phyloP scores from a whole-genome alignment of 495 filamentous ascomycete genomes.

The Neurospora discreta region DNA sequence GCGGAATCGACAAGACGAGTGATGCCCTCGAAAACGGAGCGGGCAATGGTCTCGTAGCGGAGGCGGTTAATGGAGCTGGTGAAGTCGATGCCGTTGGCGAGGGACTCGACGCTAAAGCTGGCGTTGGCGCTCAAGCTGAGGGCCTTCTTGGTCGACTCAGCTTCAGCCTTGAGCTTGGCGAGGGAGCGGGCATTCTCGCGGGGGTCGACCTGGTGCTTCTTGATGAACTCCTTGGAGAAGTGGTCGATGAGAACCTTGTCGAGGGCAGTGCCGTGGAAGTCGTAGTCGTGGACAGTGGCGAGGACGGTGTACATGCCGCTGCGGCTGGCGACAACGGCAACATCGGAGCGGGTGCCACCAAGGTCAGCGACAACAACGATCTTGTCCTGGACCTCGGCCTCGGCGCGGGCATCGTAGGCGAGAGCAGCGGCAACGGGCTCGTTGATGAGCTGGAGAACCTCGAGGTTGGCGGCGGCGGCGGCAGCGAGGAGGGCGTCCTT shows the following conservation, averaged over 20 bases:
- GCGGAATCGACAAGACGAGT: slow-evolving; percentile 71
- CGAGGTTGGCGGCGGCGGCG: slow-evolving; percentile 70
- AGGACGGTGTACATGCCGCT: slow-evolving; percentile 95
- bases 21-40: slow-evolving; percentile 77
- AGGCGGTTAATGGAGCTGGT: slow-evolving; percentile 82
- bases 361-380: slow-evolving; percentile 85
- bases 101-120: slow-evolving; percentile 78
- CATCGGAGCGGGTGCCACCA: slow-evolving; percentile 85
- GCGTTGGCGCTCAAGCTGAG: slow-evolving; percentile 80
- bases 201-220: slow-evolving; percentile 71
- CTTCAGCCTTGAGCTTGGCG: slow-evolving; percentile 87
- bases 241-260: slow-evolving; percentile 88
- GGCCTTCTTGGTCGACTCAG: slow-evolving; percentile 81
- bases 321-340: slow-evolving; percentile 77
- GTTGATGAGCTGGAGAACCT: slow-evolving; percentile 83
- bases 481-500: slow-evolving; percentile 65
- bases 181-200: slow-evolving; percentile 66
- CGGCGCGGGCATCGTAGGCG: slow-evolving; percentile 81
- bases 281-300: slow-evolving; percentile 89
- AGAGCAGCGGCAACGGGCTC: slow-evolving; percentile 89
- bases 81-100: slow-evolving; percentile 84
- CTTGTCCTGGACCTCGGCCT: slow-evolving; percentile 68
- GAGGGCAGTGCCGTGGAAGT: slow-evolving; percentile 67
- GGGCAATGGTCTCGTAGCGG: slow-evolving; percentile 80
- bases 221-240: slow-evolving; percentile 96